Evolutionary conservation across 768 basidiomycete genomes (phyloP).

Genomic region (Collybia sordida): DNA sequence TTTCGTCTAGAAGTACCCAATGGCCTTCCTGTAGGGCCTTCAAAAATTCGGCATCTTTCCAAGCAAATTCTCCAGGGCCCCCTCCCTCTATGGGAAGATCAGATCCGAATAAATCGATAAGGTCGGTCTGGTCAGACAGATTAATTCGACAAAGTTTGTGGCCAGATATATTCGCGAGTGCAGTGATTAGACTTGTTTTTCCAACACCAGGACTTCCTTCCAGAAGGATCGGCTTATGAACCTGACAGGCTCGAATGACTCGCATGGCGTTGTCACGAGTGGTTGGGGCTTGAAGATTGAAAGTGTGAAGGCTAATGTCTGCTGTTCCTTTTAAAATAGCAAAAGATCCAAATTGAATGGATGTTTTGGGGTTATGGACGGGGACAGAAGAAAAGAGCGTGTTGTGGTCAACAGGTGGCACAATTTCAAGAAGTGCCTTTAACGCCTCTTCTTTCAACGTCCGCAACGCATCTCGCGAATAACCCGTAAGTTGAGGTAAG

Average conservation of each 20-base stretch:
- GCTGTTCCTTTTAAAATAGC: conserved; percentile 59
- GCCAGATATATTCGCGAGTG: conserved; percentile 79
- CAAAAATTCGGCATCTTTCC: conserved; percentile 97
- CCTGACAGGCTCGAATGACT: conserved; percentile 85
- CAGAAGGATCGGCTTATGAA: conserved; percentile 87
- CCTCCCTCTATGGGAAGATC: conserved; percentile 96
- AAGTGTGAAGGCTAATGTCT: conserved; percentile 37
- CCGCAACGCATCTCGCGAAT: conserved; percentile 58
- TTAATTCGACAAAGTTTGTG: conserved; percentile 90
- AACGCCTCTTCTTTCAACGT: conserved; percentile 61
- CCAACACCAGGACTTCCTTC: conserved; percentile 99
- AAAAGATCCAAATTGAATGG: conserved; percentile 73
- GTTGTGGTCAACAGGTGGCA: conserved; percentile 40
- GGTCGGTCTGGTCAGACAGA: conserved; percentile 95
- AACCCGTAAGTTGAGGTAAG: conserved; percentile 67
- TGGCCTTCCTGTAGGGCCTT: conserved; percentile 91
- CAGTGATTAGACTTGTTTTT: conserved; percentile 90
- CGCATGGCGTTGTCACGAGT: conserved; percentile 86
- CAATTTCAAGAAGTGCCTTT: conserved; percentile 52
- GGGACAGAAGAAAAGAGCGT: conserved; percentile 22
- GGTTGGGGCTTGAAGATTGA: conserved; percentile 88
- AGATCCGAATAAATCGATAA: conserved; percentile 94
- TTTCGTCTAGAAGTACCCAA: conserved; percentile 98
- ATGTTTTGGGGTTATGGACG: conserved; percentile 29
- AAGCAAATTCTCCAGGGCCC: conserved; percentile 87